phyloP scores from a whole-genome alignment of 2,329 filamentous ascomycete genomes.

The Rutstroemia sp. region DNA sequence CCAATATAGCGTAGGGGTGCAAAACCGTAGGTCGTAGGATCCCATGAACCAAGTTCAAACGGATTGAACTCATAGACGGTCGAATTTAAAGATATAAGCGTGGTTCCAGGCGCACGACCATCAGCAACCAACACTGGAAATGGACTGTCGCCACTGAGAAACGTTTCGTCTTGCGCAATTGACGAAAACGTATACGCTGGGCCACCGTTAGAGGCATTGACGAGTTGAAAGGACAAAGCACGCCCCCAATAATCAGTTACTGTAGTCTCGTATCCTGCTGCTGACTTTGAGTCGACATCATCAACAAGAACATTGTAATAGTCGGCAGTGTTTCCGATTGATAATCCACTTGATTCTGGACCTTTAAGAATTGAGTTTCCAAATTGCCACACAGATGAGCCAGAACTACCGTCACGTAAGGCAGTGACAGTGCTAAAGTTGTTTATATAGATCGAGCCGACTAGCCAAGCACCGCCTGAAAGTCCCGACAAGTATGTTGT shows the following conservation, averaged over 20 bases:
- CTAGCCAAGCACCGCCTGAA: slow-evolving; percentile 79
- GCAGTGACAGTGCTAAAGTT: slow-evolving; percentile 66
- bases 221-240: slow-evolving; percentile 74
- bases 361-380: slow-evolving; percentile 53
- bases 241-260: slow-evolving; percentile 88
- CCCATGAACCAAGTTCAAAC: slow-evolving; percentile 70
- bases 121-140: slow-evolving; percentile 69
- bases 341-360: slow-evolving; percentile 42
- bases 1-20: slow-evolving; percentile 64
- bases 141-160: slow-evolving; percentile 55
- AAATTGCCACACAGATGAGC: slow-evolving; percentile 52
- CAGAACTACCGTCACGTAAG: slow-evolving; percentile 40
- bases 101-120: slow-evolving; percentile 55
- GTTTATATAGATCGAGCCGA: slow-evolving; percentile 67
- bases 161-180: slow-evolving; percentile 55
- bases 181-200: slow-evolving; percentile 79
- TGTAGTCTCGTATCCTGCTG: slow-evolving; percentile 60
- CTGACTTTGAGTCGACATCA: slow-evolving; percentile 52
- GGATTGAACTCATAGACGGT: slow-evolving; percentile 74
- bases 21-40: slow-evolving; percentile 65
- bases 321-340: slow-evolving; percentile 44
- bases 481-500: slow-evolving; percentile 75
- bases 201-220: slow-evolving; percentile 69
- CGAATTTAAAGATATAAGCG: slow-evolving; percentile 56
- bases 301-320: slow-evolving; percentile 57